Evolutionary conservation across 2,329 filamentous ascomycete genomes (phyloP).

Genomic region (Sphaerulina musiva): DNA sequence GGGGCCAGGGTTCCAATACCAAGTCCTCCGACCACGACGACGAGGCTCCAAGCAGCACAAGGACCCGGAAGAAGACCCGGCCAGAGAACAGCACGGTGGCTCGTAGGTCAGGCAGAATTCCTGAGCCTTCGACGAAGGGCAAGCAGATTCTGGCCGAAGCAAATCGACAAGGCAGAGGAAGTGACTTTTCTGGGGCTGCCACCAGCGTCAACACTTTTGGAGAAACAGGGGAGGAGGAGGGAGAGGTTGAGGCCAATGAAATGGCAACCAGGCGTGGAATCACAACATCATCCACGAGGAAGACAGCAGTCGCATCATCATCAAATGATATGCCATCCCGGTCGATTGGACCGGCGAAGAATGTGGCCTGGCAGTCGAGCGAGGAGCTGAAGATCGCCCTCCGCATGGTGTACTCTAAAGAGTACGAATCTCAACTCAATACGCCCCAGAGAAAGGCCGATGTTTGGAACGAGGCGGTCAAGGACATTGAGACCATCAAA

Average conservation of each 20-base stretch:
- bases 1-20: no score
- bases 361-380: not conserved
- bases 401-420: not conserved
- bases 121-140: no score
- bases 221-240: not conserved
- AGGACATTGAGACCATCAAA: not conserved
- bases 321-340: not conserved
- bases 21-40: no score
- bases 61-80: no score
- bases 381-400: not conserved
- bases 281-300: not conserved
- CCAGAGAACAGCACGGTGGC: no score
- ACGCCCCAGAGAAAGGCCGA: not conserved
- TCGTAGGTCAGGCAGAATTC: no score
- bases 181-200: no score
- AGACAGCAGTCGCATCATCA: not conserved
- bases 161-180: no score
- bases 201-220: no score
- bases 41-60: no score
- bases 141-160: no score
- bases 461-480: not conserved
- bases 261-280: not conserved
- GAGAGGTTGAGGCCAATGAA: not conserved
- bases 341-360: not conserved
- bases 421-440: not conserved